Evolutionary conservation across 176 grass and related monocot species (phyloP).

Genomic region (Typha latifolia): DNA sequence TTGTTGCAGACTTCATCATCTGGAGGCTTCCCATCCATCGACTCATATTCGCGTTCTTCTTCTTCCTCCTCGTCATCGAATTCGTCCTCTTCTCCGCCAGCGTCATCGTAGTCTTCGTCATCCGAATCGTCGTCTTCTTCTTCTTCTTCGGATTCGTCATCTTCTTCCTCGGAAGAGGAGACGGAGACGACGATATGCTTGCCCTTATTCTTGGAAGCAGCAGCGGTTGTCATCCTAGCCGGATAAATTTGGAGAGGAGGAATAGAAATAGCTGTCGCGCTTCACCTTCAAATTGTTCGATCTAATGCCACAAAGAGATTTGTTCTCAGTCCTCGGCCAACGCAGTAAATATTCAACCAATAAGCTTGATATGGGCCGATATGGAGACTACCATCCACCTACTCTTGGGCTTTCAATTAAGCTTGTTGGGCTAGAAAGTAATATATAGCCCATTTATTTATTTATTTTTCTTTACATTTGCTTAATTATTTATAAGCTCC

Average conservation of each 20-base stretch:
- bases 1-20: conserved; percentile 29
- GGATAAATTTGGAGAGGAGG: conserved; percentile 7
- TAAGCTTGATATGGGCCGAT: no score
- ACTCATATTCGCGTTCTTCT: conserved; percentile 13
- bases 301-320: not conserved
- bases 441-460: no score
- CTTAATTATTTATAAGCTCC: no score
- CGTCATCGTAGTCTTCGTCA: conserved; percentile 36
- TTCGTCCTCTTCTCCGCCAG: conserved; percentile 11
- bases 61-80: conserved; percentile 15
- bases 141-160: conserved; percentile 1
- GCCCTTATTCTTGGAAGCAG: not conserved
- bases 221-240: conserved; percentile 17
- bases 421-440: no score
- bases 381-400: no score
- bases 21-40: conserved; percentile 16
- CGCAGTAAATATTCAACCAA: no score
- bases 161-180: conserved; percentile 27
- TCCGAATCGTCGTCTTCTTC: conserved; percentile 20
- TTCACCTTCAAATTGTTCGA: not conserved
- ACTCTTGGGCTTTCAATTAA: no score
- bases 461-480: no score
- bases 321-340: no score
- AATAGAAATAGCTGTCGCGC: no score
- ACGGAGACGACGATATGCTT: conserved; percentile 28